Base-by-base conservation (phyloP, 2,329 filamentous ascomycete species). In the Cladobotryum protrusum region DNA sequence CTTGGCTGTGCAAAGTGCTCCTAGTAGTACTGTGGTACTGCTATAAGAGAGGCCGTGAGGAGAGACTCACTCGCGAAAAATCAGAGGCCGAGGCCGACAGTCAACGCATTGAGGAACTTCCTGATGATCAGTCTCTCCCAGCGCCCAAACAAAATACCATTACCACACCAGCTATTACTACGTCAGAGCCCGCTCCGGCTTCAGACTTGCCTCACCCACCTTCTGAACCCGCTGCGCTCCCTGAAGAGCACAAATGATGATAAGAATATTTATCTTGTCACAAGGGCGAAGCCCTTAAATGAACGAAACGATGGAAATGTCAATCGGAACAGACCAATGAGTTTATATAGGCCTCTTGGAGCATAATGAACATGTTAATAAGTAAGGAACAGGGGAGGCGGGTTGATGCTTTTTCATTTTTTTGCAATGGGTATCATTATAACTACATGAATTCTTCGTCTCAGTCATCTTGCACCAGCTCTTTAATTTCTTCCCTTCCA, bases 1-100 rank as follows among this genome's bases (percentile, higher is more conserved):
- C 11, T 8, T 29, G 24, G 6, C 11, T 8, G 2, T 29, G 13
- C 13, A 54, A 49, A 87, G 88, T 97, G 48, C 77, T 97, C 14
- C 79, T 99, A 50, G 93, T 96, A 64, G 89, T 95, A 41, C 84
- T 97, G 60, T 99, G 92, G 91, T 99, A 97, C 71, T 97, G 91
- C 71, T 86, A 97, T 70, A 97, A 97, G 73, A 87, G 93, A 48
- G 93, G 93, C 36, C 83, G 83, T 41, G 92, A 99, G 71, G 84
- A 83, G 6, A 81, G 93, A 45, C 79, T 97, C 12, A 85, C 86
- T 63, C 81, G 67, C 45, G 77, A 81, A 61, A 71, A 70, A 47
- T 57, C 66, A 1, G 67, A 63, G 11, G 59, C 62, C 1, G 68
- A 67, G 33, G 57, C 52, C 9, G 58, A 48, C 12, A 61, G 63